A percentile compares a stretch with the other conserved stretches of the same genome.
phyloP scores from a whole-genome alignment of 306 rosid genomes.

The Glycine soja region DNA sequence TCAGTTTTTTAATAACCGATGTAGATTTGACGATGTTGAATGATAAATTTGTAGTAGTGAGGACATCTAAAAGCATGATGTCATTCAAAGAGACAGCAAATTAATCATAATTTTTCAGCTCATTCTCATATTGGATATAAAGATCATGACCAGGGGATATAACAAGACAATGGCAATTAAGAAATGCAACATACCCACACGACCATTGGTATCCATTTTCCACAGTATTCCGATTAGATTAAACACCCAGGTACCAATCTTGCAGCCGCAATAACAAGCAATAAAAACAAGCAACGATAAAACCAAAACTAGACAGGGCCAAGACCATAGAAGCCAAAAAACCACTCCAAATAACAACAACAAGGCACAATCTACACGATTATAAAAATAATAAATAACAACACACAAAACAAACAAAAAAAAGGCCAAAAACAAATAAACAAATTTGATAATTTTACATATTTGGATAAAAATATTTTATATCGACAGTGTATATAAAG shows the following conservation, averaged over 20 bases:
- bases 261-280: background rate
- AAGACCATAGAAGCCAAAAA: conserved; percentile 22
- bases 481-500: no score
- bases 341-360: conserved; percentile 25
- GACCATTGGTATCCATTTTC: conserved; percentile 96
- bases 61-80: background rate
- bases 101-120: conserved; percentile 33
- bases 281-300: background rate
- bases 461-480: no score
- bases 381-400: background rate
- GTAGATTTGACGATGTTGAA: no score
- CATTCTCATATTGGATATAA: conserved; percentile 11
- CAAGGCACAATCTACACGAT: conserved; percentile 2
- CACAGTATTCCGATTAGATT: conserved; percentile 75
- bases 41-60: no score
- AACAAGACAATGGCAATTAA: conserved; percentile 27
- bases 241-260: conserved; percentile 65
- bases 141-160: conserved; percentile 6
- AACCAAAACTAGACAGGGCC: conserved; percentile 12
- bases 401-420: background rate
- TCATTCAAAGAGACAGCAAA: conserved; percentile 21
- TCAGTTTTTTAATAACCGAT: no score
- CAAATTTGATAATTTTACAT: no score
- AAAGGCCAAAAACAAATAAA: background rate
- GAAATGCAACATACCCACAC: conserved; percentile 80